phyloP scores from a whole-genome alignment of 257 asterid genomes.

The Solanum gracilifrons region DNA sequence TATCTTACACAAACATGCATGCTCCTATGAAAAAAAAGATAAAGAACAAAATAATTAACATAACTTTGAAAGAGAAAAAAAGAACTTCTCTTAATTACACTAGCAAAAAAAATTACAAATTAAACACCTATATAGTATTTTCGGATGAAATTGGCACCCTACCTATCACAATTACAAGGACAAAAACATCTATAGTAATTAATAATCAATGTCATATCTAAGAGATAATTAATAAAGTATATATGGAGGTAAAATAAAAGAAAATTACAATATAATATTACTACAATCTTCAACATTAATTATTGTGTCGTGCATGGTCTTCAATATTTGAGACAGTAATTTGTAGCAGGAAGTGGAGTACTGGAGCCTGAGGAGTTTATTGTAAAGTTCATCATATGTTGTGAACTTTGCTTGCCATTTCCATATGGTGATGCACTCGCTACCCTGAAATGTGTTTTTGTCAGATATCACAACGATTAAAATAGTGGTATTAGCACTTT shows the following conservation, averaged over 20 bases:
- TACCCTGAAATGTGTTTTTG: constrained; percentile 12
- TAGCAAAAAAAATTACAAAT: neutral
- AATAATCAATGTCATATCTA: neutral
- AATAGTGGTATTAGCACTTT: fast-evolving
- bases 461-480: neutral
- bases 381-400: constrained; percentile 5
- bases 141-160: neutral
- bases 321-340: neutral
- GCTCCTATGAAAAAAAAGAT: neutral
- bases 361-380: constrained; percentile 20
- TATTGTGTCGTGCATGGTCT: neutral
- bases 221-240: neutral
- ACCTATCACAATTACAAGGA: neutral
- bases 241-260: neutral
- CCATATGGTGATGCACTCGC: constrained; percentile 27
- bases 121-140: neutral
- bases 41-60: neutral
- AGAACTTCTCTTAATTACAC: neutral
- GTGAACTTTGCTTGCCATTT: constrained; percentile 16
- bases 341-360: constrained; percentile 21
- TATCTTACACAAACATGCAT: neutral
- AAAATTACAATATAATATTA: neutral
- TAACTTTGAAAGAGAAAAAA: neutral
- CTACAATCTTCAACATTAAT: neutral
- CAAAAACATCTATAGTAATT: neutral